Evolutionary conservation across 140 eudicot species (phyloP), one percentile per base, ranked within the genome.

Genomic region (Erigeron philadelphicus): DNA sequence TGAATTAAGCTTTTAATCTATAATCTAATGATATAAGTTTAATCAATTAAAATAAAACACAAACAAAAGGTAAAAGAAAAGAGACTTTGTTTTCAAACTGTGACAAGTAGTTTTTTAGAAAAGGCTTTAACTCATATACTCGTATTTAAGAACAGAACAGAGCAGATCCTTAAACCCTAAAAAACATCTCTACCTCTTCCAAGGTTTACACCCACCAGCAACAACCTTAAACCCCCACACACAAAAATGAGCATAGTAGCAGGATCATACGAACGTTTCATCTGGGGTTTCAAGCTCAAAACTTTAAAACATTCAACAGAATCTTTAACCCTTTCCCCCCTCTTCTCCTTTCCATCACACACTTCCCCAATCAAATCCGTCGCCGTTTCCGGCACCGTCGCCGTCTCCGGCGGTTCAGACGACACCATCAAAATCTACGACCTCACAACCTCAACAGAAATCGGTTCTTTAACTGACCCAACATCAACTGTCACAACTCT

Each of bases 241-340:
- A n/a, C n/a, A 31, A 50, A 41, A 21, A 91, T 91, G 97, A 81
- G 87, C 63, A 18, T 92, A 15, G 80, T 92, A 9, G 96, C 96
- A 9, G 98, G 98, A 8, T 92, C 98, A 38, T 92, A 92, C 85
- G 98, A 88, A 78, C 68, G 89, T 7, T 92, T 92, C 84, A 86
- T 92, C 1, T 92, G 96, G 98, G 98, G 98, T 3, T 92, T 84
- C 81, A 85, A 78, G 35, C 81, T 92, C 62, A 88, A 81, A 84
- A 50, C 86, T 77, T 80, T 64, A 10, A 90, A 87, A 72, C 53
- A 78, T 75, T 71, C 88, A 2, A 65, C 80, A 11, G 56, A 68
- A 82, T 60, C 82, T 71, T 72, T 83, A 66, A 64, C 87, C 79
- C 83, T 91, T 12, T 58, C 87, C 63, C 91, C 96, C 0, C 81